A percentile compares a stretch with the other conserved stretches of the same genome.
Evolutionary conservation across 805 yeast genomes (phyloP).

Genomic region (Starmerella vaccinii): DNA sequence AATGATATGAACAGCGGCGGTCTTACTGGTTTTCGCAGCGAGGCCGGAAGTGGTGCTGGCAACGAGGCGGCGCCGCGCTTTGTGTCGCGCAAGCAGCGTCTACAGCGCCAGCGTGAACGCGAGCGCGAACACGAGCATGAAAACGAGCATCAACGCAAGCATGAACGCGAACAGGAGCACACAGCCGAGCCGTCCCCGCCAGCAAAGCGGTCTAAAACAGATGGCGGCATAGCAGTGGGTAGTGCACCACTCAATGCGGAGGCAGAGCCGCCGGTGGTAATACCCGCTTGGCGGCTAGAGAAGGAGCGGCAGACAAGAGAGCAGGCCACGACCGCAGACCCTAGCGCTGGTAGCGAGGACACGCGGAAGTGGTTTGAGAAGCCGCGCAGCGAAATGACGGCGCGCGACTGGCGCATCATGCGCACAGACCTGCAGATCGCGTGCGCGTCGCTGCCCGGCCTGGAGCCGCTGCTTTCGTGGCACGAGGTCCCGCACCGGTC

Average conservation of each 20-base stretch:
- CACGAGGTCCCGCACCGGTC: background rate
- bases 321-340: no score
- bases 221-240: no score
- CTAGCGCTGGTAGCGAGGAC: no score
- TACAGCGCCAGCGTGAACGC: background rate
- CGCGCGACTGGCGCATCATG: conserved; percentile 83
- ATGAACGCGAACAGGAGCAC: background rate
- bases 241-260: no score
- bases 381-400: conserved; percentile 51
- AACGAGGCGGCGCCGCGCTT: conserved; percentile 16
- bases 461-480: conserved; percentile 68
- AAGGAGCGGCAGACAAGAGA: conserved; percentile 8
- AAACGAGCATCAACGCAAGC: background rate
- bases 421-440: conserved; percentile 62
- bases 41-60: no score
- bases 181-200: no score
- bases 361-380: conserved; percentile 55
- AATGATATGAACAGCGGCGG: conserved; percentile 3
- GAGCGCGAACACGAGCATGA: background rate
- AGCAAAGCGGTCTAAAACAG: background rate
- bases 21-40: no score
- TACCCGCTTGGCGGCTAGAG: conserved; percentile 13
- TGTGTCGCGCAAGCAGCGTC: conserved; percentile 18
- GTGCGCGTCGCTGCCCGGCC: conserved; percentile 37
- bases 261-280: conserved; percentile 19